Conservation (phyloP, 164 flowering plant genomes). For the Amborella trichopoda region DNA sequence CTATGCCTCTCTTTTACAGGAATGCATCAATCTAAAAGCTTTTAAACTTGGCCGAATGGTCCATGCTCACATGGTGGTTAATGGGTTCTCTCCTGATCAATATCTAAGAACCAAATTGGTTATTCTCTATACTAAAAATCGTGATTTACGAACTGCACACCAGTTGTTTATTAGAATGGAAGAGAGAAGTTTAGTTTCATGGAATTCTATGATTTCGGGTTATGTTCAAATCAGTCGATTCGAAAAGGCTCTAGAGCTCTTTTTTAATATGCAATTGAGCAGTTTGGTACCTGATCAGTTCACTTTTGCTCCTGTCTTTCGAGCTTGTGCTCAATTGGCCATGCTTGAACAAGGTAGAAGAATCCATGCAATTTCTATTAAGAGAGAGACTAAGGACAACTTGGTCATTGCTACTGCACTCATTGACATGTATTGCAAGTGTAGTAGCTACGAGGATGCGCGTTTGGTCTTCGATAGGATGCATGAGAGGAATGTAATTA, state of each 20-base stretch:
- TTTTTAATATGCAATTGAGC: constrained; percentile 35
- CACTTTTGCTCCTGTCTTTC: constrained; percentile 67
- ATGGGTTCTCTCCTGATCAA: constrained; percentile 41
- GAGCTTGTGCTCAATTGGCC: constrained; percentile 63
- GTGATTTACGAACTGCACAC: constrained; percentile 40
- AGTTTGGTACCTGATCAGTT: constrained; percentile 63
- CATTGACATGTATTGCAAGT: constrained; percentile 82
- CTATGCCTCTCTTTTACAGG: constrained; percentile 65
- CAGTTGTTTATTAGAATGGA: constrained; percentile 26
- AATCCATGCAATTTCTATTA: constrained; percentile 53
- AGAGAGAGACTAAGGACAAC: constrained; percentile 35
- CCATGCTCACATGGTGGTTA: constrained; percentile 57
- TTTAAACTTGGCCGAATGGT: constrained; percentile 38
- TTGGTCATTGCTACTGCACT: constrained; percentile 69
- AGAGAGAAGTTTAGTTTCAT: constrained; percentile 33
- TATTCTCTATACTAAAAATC: constrained; percentile 55
- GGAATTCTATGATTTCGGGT: constrained; percentile 75
- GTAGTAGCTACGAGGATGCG: constrained; percentile 43
- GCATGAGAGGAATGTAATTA: constrained; percentile 44
- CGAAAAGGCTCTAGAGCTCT: constrained; percentile 38
- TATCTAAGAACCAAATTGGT: constrained; percentile 53
- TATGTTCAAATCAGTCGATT: constrained; percentile 53
- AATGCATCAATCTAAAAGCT: constrained; percentile 49
- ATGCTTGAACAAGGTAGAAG: constrained; percentile 48
- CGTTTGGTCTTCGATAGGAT: constrained; percentile 38